These are phyloP conservation scores for Alternaria sp. DNA, from an alignment of 2,329 filamentous ascomycete genomes.

Conservation along the genomic window DNA sequence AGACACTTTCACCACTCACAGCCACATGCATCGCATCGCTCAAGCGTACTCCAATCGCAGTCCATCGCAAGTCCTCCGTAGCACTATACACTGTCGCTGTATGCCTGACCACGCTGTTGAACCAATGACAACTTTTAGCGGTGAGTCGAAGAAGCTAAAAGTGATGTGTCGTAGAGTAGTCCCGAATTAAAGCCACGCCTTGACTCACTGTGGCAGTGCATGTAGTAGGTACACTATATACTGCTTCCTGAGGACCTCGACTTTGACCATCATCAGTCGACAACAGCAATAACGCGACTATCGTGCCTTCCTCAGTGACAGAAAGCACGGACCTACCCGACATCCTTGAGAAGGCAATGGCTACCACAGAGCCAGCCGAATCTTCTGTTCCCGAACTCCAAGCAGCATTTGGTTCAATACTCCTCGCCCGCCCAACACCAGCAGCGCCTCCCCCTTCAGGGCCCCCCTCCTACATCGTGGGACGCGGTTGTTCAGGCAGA, in stretches of 20 bases:
- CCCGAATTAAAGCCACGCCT: not conserved
- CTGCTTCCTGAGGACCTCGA: not conserved
- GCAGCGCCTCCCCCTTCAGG: not conserved
- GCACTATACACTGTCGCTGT: not conserved
- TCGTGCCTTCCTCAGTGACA: not conserved
- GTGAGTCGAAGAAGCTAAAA: conserved; percentile 7
- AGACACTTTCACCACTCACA: not conserved
- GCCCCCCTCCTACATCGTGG: not conserved
- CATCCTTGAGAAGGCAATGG: not conserved
- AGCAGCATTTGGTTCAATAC: conserved; percentile 14
- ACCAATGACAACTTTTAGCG: not conserved
- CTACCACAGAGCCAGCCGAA: not conserved
- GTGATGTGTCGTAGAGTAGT: not conserved
- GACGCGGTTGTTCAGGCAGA: not conserved
- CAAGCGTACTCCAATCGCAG: not conserved
- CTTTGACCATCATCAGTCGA: too few relatives aligned
- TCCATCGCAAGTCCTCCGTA: not conserved
- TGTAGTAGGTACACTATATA: not conserved
- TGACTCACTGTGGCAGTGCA: conserved; percentile 2
- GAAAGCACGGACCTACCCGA: not conserved
- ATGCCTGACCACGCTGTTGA: not conserved
- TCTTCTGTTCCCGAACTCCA: conserved; percentile 21
- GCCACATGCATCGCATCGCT: not conserved
- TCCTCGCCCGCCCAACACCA: conserved; percentile 4
- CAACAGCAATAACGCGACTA: not conserved